Conservation (phyloP, 2,329 filamentous ascomycete genomes). For the Aspergillus brasiliensis region DNA sequence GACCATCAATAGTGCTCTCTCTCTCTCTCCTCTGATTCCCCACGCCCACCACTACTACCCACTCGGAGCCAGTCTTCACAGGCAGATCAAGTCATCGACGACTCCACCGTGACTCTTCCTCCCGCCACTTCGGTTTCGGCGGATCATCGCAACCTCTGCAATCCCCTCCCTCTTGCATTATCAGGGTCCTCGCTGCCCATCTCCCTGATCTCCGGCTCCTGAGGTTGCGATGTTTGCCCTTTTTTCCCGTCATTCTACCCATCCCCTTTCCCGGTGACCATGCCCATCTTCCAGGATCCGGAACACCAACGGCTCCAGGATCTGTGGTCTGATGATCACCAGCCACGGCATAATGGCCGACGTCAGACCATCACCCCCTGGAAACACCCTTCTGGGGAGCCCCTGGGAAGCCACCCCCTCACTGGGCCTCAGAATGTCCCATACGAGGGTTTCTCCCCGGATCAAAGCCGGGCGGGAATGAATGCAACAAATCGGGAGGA, state of each 20-base stretch:
- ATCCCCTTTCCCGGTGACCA: slow-evolving; percentile 25
- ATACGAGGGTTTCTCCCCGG: slow-evolving; percentile 16
- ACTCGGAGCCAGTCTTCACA: not conserved
- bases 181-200: not conserved
- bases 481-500: slow-evolving; percentile 65
- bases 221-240: slow-evolving; percentile 29
- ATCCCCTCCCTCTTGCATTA: not conserved
- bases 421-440: slow-evolving; percentile 18
- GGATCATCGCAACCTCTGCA: slow-evolving; percentile 4
- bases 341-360: slow-evolving; percentile 14
- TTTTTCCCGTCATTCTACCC: slow-evolving; percentile 17
- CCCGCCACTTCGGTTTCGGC: slow-evolving; percentile 13
- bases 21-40: too few species aligned
- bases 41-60: too few species aligned
- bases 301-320: slow-evolving; percentile 34
- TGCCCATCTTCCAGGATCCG: slow-evolving; percentile 40
- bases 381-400: slow-evolving; percentile 15
- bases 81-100: slow-evolving; percentile 2
- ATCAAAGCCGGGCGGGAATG: slow-evolving; percentile 21
- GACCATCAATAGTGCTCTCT: too few species aligned
- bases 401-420: slow-evolving; percentile 12
- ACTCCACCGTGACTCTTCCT: slow-evolving; percentile 7
- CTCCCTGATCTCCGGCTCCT: not conserved
- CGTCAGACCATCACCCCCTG: slow-evolving; percentile 14
- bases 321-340: slow-evolving; percentile 28